phyloP scores from a whole-genome alignment of 2,329 filamentous ascomycete genomes.

The Paracorniculantispora psalliotae region DNA sequence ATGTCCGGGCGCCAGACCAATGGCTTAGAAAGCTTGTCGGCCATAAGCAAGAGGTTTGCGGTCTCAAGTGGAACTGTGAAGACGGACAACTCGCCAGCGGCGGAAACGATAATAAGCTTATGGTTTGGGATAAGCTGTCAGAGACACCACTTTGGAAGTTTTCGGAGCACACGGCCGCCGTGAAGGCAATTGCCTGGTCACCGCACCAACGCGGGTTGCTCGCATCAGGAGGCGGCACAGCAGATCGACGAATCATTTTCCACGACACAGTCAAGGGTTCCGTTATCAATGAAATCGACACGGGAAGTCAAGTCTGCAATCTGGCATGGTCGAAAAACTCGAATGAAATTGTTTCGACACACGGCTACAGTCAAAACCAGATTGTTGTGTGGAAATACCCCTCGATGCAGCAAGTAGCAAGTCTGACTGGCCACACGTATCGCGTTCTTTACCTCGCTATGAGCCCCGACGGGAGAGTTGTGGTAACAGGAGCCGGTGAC shows the following conservation, averaged over 20 bases:
- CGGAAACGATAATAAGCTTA: conserved; percentile 97
- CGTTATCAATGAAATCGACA: conserved; percentile 83
- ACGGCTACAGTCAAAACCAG: conserved; percentile 96
- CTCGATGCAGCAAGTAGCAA: conserved; percentile 94
- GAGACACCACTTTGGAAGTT: conserved; percentile 91
- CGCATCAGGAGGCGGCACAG: conserved; percentile 93
- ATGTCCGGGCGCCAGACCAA: conserved; percentile 88
- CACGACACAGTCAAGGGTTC: conserved; percentile 89
- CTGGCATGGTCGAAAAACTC: conserved; percentile 96
- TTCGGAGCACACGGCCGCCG: conserved; percentile 88
- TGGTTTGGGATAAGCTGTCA: conserved; percentile 97
- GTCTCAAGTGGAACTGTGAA: conserved; percentile 93
- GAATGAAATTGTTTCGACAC: conserved; percentile 94
- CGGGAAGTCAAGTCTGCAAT: conserved; percentile 98
- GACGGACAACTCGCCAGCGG: conserved; percentile 92
- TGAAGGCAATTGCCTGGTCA: conserved; percentile 97
- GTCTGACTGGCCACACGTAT: conserved; percentile 92
- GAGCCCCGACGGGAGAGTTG: conserved; percentile 89
- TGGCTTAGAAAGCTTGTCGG: conserved; percentile 82
- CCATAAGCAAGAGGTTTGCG: conserved; percentile 97
- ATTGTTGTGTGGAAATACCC: conserved; percentile 99
- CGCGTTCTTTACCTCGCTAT: conserved; percentile 94
- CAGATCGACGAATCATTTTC: conserved; percentile 94
- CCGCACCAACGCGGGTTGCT: conserved; percentile 90
- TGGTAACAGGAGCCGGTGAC: conserved; percentile 93